Conservation (phyloP, 352 stramenopile species). For the Pythium monospermum region DNA sequence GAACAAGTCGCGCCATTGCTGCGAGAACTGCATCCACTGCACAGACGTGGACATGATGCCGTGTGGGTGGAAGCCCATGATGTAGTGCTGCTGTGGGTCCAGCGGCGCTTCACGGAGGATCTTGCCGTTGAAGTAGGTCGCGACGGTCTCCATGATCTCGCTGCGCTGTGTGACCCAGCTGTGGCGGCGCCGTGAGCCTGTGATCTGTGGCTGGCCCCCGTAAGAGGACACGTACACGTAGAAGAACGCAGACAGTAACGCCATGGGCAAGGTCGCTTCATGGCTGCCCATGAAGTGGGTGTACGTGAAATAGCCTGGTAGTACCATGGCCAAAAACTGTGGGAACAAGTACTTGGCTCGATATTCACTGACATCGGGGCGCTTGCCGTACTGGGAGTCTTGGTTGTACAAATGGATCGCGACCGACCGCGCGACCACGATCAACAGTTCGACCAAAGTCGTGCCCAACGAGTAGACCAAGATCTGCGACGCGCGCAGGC, state of each 20-base stretch:
- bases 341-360: constrained; percentile 53
- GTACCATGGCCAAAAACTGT: constrained; percentile 26
- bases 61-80: constrained; percentile 77
- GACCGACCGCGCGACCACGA: constrained; percentile 54
- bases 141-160: constrained; percentile 49
- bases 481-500: constrained; percentile 29
- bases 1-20: constrained; percentile 62
- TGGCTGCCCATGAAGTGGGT: constrained; percentile 47
- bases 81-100: constrained; percentile 55
- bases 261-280: constrained; percentile 37
- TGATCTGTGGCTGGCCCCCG: constrained; percentile 55
- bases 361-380: constrained; percentile 39
- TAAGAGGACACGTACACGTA: constrained; percentile 74
- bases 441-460: constrained; percentile 39
- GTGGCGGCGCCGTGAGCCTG: constrained; percentile 42
- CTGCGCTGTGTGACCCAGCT: constrained; percentile 37
- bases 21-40: constrained; percentile 76
- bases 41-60: constrained; percentile 71
- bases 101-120: constrained; percentile 56
- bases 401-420: constrained; percentile 54
- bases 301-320: constrained; percentile 45
- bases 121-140: constrained; percentile 58
- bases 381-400: constrained; percentile 46
- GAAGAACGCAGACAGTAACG: constrained; percentile 39
- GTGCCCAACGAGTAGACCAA: constrained; percentile 36